Conservation (phyloP, 1,139 yeast genomes). For the Barnettozyma hawaiiensis region DNA sequence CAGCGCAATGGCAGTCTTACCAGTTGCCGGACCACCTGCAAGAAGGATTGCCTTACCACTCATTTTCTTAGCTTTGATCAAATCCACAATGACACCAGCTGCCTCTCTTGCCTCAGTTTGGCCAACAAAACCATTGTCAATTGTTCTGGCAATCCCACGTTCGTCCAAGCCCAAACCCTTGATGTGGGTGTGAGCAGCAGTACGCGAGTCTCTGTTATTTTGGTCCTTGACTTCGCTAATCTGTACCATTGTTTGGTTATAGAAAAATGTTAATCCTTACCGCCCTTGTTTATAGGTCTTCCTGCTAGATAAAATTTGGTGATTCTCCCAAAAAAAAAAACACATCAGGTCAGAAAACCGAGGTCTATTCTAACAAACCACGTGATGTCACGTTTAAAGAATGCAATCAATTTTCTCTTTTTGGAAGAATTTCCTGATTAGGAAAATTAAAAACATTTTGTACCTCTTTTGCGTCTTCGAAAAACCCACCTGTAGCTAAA, state of each 20-base stretch:
- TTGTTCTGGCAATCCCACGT: constrained; percentile 73
- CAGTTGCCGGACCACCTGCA: constrained; percentile 98
- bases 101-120: constrained; percentile 95
- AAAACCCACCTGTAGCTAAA: no score
- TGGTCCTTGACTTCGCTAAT: constrained; percentile 73
- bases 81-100: constrained; percentile 91
- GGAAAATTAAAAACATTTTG: constrained; percentile 20
- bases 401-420: constrained; percentile 2
- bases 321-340: neutral
- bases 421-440: constrained; percentile 12
- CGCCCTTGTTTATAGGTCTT: no score
- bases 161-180: constrained; percentile 93
- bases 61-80: constrained; percentile 89
- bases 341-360: no score
- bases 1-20: constrained; percentile 93
- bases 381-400: neutral
- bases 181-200: constrained; percentile 97
- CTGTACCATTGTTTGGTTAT: constrained; percentile 55
- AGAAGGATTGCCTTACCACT: constrained; percentile 92
- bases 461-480: neutral
- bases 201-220: constrained; percentile 44
- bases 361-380: neutral
- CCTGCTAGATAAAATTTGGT: neutral
- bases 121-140: constrained; percentile 95
- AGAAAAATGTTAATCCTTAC: neutral